Conservation (phyloP, 768 basidiomycete genomes). For the Agaricus blazei region DNA sequence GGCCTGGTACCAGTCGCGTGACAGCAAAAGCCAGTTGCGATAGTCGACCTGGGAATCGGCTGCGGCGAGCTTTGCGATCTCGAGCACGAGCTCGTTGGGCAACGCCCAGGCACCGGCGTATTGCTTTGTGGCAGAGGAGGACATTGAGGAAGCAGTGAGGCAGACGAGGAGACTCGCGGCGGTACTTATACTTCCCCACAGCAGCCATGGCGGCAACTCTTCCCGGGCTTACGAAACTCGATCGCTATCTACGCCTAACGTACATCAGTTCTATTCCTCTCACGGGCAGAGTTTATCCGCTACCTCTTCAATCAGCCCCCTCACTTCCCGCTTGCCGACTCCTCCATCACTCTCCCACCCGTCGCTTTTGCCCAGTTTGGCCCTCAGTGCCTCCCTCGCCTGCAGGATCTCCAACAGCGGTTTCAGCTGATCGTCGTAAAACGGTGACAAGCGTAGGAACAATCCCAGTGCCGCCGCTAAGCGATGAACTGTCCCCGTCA, state of each 20-base stretch:
- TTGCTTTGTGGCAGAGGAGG: not conserved
- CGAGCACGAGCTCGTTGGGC: conserved; percentile 10
- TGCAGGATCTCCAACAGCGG: conserved; percentile 71
- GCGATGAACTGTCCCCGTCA: conserved; percentile 59
- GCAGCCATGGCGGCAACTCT: not conserved
- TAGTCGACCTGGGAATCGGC: conserved; percentile 7
- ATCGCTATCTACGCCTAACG: not conserved
- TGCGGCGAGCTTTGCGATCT: conserved; percentile 3
- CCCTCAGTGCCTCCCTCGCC: conserved; percentile 45
- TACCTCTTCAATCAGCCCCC: conserved; percentile 63
- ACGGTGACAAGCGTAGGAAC: conserved; percentile 71
- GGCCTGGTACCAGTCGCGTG: conserved; percentile 1
- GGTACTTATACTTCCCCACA: conserved; percentile 2
- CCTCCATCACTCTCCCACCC: conserved; percentile 42
- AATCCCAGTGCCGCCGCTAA: conserved; percentile 75
- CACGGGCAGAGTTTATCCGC: conserved; percentile 38
- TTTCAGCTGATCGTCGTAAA: conserved; percentile 45
- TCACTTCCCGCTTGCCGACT: conserved; percentile 61
- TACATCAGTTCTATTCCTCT: conserved; percentile 8
- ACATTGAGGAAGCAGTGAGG: not conserved
- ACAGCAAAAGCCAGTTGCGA: conserved; percentile 5
- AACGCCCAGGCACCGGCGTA: conserved; percentile 6
- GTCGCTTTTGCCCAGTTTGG: conserved; percentile 50
- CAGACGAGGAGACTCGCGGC: too few species aligned
- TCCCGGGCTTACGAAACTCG: conserved; percentile 4